Evolutionary conservation across 2,329 filamentous ascomycete species (phyloP).

Genomic region (Pestalotiopsis sp.): DNA sequence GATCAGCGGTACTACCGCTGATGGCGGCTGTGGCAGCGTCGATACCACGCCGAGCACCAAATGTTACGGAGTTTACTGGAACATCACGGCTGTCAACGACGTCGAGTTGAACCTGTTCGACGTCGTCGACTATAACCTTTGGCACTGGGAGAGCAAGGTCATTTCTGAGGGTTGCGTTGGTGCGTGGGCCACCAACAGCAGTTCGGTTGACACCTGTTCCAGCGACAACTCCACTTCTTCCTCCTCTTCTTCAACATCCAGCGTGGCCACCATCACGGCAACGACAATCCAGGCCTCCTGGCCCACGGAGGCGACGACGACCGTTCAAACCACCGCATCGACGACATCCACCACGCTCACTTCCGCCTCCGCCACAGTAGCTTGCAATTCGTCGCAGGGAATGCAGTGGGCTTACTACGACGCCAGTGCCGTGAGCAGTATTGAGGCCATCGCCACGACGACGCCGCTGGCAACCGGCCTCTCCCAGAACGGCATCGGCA

Average conservation of each 20-base stretch:
- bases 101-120: conserved; percentile 1
- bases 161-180: conserved; percentile 1
- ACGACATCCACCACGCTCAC: background rate
- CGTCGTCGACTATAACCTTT: background rate
- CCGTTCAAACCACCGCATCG: background rate
- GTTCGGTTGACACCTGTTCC: background rate
- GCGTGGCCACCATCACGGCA: background rate
- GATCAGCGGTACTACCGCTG: background rate
- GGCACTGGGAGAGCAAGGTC: background rate
- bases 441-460: background rate
- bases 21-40: background rate
- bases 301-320: background rate
- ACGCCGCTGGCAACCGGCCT: background rate
- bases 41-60: background rate
- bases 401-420: background rate
- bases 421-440: background rate
- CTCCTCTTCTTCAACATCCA: background rate
- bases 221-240: background rate
- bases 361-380: background rate
- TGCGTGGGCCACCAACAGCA: background rate
- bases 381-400: background rate
- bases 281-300: background rate
- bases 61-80: conserved; percentile 2
- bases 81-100: conserved; percentile 1
- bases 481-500: conserved; percentile 2